A percentile compares a stretch with the other conserved stretches of the same genome.
phyloP scores from a whole-genome alignment of 192 early-diverging fungal species.

The Linnemannia exigua region DNA sequence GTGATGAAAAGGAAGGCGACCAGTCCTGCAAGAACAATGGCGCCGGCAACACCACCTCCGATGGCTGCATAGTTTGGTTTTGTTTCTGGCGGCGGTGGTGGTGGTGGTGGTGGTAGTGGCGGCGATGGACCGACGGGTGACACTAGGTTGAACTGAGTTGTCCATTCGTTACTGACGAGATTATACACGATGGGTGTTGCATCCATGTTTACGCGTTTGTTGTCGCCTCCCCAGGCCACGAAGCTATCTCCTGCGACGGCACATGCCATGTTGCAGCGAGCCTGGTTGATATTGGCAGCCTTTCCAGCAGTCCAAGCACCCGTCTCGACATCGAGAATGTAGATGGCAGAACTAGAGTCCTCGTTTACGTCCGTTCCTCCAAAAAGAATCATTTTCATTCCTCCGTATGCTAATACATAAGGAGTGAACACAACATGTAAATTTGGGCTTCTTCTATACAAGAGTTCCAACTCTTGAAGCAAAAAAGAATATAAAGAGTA shows the following conservation, averaged over 20 bases:
- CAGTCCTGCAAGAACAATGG: neutral
- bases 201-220: neutral
- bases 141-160: neutral
- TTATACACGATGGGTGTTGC: neutral
- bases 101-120: too few species aligned
- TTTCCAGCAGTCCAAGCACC: neutral
- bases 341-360: neutral
- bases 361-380: neutral
- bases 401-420: neutral
- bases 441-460: too few species aligned
- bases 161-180: neutral
- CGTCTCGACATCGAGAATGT: neutral
- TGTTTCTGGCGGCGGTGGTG: neutral
- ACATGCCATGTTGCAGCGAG: neutral
- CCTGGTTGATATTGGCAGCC: neutral
- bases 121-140: neutral
- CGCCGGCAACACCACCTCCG: neutral
- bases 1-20: neutral
- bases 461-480: too few species aligned
- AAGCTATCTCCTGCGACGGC: constrained; percentile 4
- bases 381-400: neutral
- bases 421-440: too few species aligned
- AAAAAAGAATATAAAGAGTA: neutral
- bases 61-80: neutral
- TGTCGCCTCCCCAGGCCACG: neutral